These are phyloP conservation scores for Pestalotiopsis sp. DNA, from an alignment of 2,329 filamentous ascomycete species.

Conservation along the genomic window DNA sequence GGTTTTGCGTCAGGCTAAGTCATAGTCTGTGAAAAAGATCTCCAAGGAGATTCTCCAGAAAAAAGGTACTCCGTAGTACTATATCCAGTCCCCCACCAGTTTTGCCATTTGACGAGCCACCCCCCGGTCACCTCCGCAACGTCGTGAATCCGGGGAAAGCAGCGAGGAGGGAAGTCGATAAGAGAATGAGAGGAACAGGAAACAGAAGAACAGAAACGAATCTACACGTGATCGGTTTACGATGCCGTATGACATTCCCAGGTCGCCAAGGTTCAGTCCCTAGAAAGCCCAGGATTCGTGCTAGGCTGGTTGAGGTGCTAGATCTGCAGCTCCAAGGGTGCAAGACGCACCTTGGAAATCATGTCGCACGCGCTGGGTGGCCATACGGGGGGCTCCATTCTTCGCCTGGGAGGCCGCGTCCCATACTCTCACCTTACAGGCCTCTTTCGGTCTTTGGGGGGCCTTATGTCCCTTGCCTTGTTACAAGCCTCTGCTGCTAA, in stretches of 20 bases:
- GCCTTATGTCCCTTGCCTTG: background rate
- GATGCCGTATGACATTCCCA: background rate
- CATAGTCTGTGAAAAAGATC: background rate
- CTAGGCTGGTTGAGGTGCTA: background rate
- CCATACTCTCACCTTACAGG: background rate
- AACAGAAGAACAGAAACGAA: background rate
- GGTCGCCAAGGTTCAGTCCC: background rate
- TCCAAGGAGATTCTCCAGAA: background rate
- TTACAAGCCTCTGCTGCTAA: no score
- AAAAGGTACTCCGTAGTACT: no score
- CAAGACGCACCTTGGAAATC: background rate
- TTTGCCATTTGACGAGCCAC: background rate
- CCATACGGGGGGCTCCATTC: background rate
- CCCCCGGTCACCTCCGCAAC: background rate
- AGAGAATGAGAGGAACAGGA: background rate
- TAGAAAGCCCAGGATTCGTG: background rate
- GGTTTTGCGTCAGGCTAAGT: background rate
- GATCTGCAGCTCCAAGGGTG: slow-evolving; percentile 7
- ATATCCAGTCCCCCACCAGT: background rate
- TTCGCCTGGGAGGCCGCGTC: background rate
- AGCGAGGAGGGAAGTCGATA: background rate
- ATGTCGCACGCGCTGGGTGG: background rate
- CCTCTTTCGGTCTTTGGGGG: background rate
- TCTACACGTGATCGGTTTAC: background rate
- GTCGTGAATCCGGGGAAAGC: background rate